Percentiles rank a stretch among this genome's conserved stretches.
Conservation (phyloP, 2,329 filamentous ascomycete species). For the Parafenestella ontariensis region DNA sequence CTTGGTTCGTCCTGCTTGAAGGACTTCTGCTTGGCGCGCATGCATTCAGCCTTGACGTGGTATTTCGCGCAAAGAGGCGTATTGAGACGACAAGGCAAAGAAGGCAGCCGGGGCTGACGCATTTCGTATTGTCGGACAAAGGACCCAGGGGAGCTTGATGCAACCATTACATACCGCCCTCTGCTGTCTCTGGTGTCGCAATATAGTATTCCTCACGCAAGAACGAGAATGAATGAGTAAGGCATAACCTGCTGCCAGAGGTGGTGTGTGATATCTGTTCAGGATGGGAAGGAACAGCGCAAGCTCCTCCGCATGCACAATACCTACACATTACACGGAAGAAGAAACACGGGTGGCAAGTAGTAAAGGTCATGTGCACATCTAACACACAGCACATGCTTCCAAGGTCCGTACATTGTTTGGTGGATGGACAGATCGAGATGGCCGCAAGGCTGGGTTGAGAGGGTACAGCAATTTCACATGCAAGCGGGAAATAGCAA, state of each 20-base stretch:
- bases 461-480: slow-evolving; percentile 3
- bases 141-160: not conserved
- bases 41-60: slow-evolving; percentile 12
- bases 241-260: not conserved
- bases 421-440: not conserved
- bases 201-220: not conserved
- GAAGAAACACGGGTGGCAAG: not conserved
- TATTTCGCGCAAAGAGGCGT: slow-evolving; percentile 14
- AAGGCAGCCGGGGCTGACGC: slow-evolving; percentile 26
- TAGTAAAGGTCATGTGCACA: not conserved
- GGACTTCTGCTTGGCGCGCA: slow-evolving; percentile 15
- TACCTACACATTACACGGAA: not conserved
- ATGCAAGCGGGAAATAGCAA: slow-evolving; percentile 4
- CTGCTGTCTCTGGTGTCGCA: no score
- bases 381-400: not conserved
- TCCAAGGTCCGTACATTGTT: no score
- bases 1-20: not conserved
- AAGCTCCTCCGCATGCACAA: not conserved
- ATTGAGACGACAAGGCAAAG: slow-evolving; percentile 19
- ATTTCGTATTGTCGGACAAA: not conserved
- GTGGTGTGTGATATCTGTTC: not conserved
- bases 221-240: not conserved
- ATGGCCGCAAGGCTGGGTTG: not conserved
- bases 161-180: not conserved
- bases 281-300: not conserved